phyloP scores from a whole-genome alignment of 768 basidiomycete species.

The Punctularia strigosozonata region DNA sequence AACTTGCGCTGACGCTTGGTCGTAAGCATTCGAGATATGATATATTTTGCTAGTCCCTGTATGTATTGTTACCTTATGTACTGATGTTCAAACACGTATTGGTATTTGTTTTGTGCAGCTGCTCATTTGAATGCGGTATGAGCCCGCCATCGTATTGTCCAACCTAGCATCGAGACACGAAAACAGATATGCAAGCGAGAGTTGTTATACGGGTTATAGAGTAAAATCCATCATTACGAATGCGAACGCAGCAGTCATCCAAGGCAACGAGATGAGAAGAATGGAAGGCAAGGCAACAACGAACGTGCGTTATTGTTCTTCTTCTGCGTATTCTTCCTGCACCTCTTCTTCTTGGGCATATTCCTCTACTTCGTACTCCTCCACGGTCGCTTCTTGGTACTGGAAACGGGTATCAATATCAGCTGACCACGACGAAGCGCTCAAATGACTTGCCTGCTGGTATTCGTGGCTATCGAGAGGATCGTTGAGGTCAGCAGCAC shows the following conservation, averaged over 20 bases:
- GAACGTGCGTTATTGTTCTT: conserved; percentile 17
- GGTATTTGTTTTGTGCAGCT: no score
- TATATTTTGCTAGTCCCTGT: no score
- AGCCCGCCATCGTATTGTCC: no score
- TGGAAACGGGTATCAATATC: conserved; percentile 12
- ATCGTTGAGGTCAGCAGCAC: conserved; percentile 6
- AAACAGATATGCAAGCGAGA: no score
- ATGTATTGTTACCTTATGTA: no score
- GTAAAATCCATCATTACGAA: neutral
- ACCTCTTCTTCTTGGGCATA: conserved; percentile 15
- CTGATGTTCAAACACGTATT: no score
- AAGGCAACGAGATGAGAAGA: neutral
- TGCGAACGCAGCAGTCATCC: neutral
- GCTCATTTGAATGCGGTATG: no score
- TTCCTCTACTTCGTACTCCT: conserved; percentile 30
- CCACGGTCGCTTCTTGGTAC: conserved; percentile 50
- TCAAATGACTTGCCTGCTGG: conserved; percentile 47
- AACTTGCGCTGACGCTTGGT: conserved; percentile 50
- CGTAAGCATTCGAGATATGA: no score
- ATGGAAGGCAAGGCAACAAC: neutral
- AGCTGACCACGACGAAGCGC: neutral
- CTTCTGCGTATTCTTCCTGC: conserved; percentile 15
- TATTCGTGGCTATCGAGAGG: conserved; percentile 61
- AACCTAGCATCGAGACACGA: no score
- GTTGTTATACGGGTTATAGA: no score